A percentile compares a stretch with the other conserved stretches of the same genome.
Evolutionary conservation across 129 eudicot species (phyloP).

Genomic region (Erigeron canadensis): DNA sequence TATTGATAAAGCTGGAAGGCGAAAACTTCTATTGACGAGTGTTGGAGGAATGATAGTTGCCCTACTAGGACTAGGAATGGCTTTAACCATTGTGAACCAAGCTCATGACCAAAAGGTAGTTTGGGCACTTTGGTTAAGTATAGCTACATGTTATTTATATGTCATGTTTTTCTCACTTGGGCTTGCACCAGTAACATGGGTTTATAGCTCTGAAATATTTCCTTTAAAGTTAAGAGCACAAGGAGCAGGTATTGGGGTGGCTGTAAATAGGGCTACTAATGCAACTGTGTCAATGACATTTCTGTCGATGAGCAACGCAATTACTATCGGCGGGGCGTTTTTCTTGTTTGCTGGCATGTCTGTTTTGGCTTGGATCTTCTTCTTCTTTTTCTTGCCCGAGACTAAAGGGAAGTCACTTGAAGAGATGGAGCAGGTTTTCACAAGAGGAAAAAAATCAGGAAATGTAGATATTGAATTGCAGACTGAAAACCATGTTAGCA

Average conservation of each 20-base stretch:
- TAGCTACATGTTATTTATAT: slow-evolving; percentile 41
- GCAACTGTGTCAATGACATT: slow-evolving; percentile 78
- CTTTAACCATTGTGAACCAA: slow-evolving; percentile 55
- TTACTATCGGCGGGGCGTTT: slow-evolving; percentile 79
- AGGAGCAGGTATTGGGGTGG: slow-evolving; percentile 76
- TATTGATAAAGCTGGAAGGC: slow-evolving; percentile 63
- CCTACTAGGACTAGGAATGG: slow-evolving; percentile 48
- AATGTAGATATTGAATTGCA: slow-evolving; percentile 33
- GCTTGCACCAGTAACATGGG: slow-evolving; percentile 77
- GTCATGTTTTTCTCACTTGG: slow-evolving; percentile 69
- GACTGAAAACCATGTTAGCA: background rate
- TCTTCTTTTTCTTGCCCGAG: slow-evolving; percentile 78
- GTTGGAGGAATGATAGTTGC: slow-evolving; percentile 59
- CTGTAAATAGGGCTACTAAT: slow-evolving; percentile 73
- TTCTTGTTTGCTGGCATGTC: slow-evolving; percentile 71
- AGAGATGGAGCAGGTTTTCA: slow-evolving; percentile 50
- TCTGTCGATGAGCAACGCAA: slow-evolving; percentile 50
- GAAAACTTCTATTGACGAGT: slow-evolving; percentile 57
- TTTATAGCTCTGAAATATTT: slow-evolving; percentile 76
- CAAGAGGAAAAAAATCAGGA: slow-evolving; percentile 25
- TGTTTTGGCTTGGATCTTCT: slow-evolving; percentile 66
- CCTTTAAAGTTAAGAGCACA: slow-evolving; percentile 72
- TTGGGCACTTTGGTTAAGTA: slow-evolving; percentile 66
- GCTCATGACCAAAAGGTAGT: slow-evolving; percentile 27
- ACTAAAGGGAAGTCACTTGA: slow-evolving; percentile 74